Evolutionary conservation across 1,284 basidiomycete species (phyloP).

Genomic region (Rhodotorula sp.): DNA sequence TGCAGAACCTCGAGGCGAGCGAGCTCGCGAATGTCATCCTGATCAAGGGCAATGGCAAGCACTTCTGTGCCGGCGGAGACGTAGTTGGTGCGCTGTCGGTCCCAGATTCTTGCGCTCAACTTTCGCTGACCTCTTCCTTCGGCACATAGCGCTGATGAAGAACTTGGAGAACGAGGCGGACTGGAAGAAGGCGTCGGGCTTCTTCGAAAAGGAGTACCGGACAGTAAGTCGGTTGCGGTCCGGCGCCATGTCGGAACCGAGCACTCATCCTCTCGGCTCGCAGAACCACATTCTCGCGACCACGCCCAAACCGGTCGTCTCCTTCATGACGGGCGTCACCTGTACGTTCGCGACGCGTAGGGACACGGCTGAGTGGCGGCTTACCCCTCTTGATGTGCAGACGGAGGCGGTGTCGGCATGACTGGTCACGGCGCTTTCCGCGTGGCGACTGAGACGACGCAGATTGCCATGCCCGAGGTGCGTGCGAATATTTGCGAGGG

Average conservation of each 20-base stretch:
- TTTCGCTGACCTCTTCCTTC: background rate
- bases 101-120: too few species aligned
- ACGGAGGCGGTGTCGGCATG: conserved; percentile 95
- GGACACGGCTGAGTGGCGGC: background rate
- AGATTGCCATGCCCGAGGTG: conserved; percentile 91
- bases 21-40: conserved; percentile 74
- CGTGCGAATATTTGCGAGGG: background rate
- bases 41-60: conserved; percentile 71
- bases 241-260: too few species aligned
- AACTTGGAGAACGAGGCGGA: conserved; percentile 37
- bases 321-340: conserved; percentile 85
- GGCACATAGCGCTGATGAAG: conserved; percentile 37
- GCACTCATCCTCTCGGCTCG: conserved; percentile 46
- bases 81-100: conserved; percentile 65
- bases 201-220: conserved; percentile 90
- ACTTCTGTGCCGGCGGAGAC: conserved; percentile 95
- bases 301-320: conserved; percentile 81
- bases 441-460: conserved; percentile 88
- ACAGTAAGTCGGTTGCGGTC: conserved; percentile 1
- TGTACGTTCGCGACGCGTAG: conserved; percentile 57
- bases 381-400: conserved; percentile 53
- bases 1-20: conserved; percentile 75
- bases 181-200: conserved; percentile 53
- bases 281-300: conserved; percentile 81
- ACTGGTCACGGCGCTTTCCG: conserved; percentile 85